A percentile compares a stretch with the other conserved stretches of the same genome.
Evolutionary conservation across 108 stramenopile genomes (phyloP).

Genomic region (Cyclotella atomus): DNA sequence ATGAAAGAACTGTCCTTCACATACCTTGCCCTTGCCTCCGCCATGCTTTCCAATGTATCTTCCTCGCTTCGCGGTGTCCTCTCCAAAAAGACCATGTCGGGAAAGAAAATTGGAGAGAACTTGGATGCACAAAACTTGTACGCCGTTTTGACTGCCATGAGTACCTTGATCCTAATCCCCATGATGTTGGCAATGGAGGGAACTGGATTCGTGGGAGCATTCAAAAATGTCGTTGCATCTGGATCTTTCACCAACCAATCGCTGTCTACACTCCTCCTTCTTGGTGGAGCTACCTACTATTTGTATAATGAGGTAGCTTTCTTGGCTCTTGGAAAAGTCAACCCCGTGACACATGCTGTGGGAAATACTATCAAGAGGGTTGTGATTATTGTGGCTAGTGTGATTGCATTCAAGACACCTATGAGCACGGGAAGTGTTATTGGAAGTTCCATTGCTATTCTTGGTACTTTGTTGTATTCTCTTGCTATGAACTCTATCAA

Average conservation of each 20-base stretch:
- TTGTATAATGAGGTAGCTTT: constrained; percentile 99
- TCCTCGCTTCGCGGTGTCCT: constrained; percentile 96
- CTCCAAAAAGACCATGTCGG: constrained; percentile 93
- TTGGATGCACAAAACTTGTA: constrained; percentile 96
- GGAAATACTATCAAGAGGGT: constrained; percentile 99
- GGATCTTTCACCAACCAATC: constrained; percentile 80
- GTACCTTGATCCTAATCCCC: constrained; percentile 89
- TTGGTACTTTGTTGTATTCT: constrained; percentile 93
- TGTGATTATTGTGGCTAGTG: constrained; percentile 96
- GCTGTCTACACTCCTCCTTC: constrained; percentile 52
- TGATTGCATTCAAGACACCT: constrained; percentile 96
- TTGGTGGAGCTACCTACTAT: constrained; percentile 92
- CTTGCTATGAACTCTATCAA: constrained; percentile 93
- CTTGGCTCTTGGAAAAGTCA: constrained; percentile 94
- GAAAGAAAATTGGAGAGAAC: constrained; percentile 96
- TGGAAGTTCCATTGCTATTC: constrained; percentile 93
- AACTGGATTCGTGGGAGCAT: constrained; percentile 80
- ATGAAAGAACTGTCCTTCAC: constrained; percentile 98
- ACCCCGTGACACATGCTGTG: constrained; percentile 97
- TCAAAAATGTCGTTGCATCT: constrained; percentile 76
- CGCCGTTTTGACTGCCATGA: constrained; percentile 96
- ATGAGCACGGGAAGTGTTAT: constrained; percentile 94
- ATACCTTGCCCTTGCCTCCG: constrained; percentile 91
- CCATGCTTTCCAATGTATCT: constrained; percentile 97
- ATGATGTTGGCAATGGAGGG: constrained; percentile 92